Percentiles rank a stretch among this genome's conserved stretches.
These are phyloP conservation scores for Kernera saxatilis DNA, from an alignment of 345 rosid species.

Conservation along the genomic window DNA sequence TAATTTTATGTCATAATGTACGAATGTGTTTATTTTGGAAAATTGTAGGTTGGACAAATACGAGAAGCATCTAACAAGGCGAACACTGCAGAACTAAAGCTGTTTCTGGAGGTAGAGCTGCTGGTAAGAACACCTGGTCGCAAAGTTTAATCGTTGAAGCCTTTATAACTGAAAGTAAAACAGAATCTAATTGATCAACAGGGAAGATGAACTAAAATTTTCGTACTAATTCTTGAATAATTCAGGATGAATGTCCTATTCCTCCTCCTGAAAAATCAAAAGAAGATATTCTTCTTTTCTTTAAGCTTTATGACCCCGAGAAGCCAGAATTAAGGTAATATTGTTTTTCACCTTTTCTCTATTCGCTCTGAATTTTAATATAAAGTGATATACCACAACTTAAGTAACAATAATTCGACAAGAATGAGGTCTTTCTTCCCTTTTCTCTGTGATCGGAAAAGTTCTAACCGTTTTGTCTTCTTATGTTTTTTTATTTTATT, in stretches of 20 bases:
- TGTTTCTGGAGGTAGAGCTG: constrained; percentile 78
- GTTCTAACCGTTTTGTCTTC: neutral
- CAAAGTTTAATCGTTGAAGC: neutral
- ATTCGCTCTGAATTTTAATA: neutral
- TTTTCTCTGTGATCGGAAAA: neutral
- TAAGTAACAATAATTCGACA: neutral
- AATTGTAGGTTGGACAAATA: constrained; percentile 81
- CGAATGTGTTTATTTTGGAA: neutral
- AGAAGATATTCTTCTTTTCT: constrained; percentile 89
- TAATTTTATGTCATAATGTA: neutral
- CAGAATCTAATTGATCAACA: constrained; percentile 4
- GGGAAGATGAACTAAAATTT: neutral
- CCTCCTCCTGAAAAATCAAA: constrained; percentile 66
- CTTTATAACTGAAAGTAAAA: constrained; percentile 5
- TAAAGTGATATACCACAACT: neutral
- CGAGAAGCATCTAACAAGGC: constrained; percentile 84
- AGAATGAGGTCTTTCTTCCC: neutral
- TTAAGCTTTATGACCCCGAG: constrained; percentile 78
- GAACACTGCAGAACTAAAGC: constrained; percentile 76
- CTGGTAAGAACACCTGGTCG: constrained; percentile 40
- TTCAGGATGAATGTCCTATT: constrained; percentile 66
- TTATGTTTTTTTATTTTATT: neutral
- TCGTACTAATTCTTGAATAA: constrained; percentile 1
- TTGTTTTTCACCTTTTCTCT: neutral
- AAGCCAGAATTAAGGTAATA: constrained; percentile 68